phyloP scores from a whole-genome alignment of 257 asterid species.

The Ocimum tenuiflorum region DNA sequence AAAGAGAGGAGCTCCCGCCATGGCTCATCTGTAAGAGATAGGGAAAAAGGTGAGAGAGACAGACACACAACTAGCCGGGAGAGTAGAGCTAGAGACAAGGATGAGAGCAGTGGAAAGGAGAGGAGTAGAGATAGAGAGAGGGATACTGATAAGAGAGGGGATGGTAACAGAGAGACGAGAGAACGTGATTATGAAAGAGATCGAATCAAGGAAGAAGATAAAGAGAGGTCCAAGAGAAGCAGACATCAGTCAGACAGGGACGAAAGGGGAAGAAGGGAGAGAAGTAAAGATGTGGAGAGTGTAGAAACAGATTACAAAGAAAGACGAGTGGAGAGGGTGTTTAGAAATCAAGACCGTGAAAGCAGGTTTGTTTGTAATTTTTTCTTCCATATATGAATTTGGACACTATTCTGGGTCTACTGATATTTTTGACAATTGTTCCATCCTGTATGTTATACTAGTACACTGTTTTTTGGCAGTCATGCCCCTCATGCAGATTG shows the following conservation, averaged over 20 bases:
- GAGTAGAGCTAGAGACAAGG: constrained; percentile 31
- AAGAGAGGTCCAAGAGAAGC: constrained; percentile 36
- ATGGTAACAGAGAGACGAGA: constrained; percentile 33
- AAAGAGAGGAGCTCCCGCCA: constrained; percentile 34
- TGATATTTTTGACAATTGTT: no score
- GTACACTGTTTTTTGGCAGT: background rate
- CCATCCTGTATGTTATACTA: background rate
- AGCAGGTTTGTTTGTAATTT: constrained; percentile 34
- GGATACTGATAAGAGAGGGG: constrained; percentile 33
- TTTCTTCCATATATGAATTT: background rate
- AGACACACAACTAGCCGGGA: constrained; percentile 30
- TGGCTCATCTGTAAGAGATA: constrained; percentile 37
- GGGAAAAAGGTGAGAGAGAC: constrained; percentile 36
- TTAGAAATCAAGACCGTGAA: constrained; percentile 35
- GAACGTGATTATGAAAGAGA: constrained; percentile 41
- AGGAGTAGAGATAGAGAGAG: constrained; percentile 32
- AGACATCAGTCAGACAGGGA: constrained; percentile 34
- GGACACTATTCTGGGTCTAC: no score
- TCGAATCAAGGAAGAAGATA: constrained; percentile 34
- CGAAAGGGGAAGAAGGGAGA: constrained; percentile 32
- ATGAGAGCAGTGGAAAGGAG: constrained; percentile 32
- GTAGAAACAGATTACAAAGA: constrained; percentile 32
- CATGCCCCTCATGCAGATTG: background rate
- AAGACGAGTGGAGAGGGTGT: constrained; percentile 30
- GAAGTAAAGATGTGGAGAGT: constrained; percentile 29